Evolutionary conservation across 768 basidiomycete species (phyloP).

Genomic region (Serendipita sp.): DNA sequence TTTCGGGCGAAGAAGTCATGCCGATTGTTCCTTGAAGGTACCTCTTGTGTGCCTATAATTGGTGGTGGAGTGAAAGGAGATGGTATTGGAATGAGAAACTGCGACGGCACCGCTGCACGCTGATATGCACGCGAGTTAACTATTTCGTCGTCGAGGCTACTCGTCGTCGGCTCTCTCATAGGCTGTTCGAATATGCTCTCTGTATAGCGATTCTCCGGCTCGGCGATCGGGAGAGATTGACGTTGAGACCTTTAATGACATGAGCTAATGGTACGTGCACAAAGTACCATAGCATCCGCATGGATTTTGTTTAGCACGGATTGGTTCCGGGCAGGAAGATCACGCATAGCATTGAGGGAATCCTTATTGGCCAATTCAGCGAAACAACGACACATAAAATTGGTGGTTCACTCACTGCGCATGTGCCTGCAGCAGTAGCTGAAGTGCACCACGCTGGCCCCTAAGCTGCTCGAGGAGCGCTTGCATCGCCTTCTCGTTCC

Average conservation of each 20-base stretch:
- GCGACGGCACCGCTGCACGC: too few relatives aligned
- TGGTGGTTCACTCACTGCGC: background rate
- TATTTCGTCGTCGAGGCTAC: too few relatives aligned
- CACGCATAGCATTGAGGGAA: background rate
- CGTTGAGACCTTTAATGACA: too few relatives aligned
- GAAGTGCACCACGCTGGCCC: background rate
- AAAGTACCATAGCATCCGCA: background rate
- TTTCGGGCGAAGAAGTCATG: too few relatives aligned
- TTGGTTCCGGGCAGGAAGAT: background rate
- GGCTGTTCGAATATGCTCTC: background rate
- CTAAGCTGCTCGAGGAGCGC: background rate
- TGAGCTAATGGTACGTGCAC: background rate
- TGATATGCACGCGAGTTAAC: too few relatives aligned
- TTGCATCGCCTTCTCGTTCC: background rate
- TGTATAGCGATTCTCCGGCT: background rate
- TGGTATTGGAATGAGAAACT: too few relatives aligned
- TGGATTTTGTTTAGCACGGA: background rate
- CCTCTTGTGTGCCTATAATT: too few relatives aligned
- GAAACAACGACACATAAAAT: too few relatives aligned
- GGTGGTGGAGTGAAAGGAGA: too few relatives aligned
- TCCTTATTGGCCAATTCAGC: background rate
- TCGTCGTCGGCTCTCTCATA: too few relatives aligned
- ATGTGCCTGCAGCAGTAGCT: background rate
- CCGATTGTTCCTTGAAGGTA: too few relatives aligned
- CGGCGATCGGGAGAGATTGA: background rate